A percentile compares a stretch with the other conserved stretches of the same genome.
Evolutionary conservation across 2,329 filamentous ascomycete species (phyloP).

Genomic region (Pezicula carpinea): DNA sequence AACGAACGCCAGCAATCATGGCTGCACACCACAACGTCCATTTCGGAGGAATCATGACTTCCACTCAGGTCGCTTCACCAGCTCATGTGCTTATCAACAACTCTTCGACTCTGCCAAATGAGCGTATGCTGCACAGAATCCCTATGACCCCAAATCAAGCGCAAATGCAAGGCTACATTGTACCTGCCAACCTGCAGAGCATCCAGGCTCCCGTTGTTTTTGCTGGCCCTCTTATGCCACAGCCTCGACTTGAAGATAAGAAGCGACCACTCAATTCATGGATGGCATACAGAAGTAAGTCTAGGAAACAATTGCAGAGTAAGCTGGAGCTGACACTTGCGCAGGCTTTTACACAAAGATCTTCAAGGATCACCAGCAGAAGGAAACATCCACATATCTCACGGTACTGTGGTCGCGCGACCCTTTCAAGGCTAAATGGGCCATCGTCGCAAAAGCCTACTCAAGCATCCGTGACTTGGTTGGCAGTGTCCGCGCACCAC

Average conservation of each 20-base stretch:
- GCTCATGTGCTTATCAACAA: no score
- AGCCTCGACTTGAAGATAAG: no score
- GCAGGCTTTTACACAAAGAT: constrained; percentile 12
- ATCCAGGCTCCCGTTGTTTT: no score
- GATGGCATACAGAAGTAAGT: constrained; percentile 15
- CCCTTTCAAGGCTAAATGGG: constrained; percentile 21
- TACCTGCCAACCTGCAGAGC: no score
- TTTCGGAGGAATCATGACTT: no score
- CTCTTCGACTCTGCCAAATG: neutral
- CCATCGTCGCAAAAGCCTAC: constrained; percentile 17
- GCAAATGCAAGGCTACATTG: no score
- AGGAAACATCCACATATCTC: constrained; percentile 15
- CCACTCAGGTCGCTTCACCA: no score
- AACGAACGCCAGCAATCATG: no score
- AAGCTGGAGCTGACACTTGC: neutral
- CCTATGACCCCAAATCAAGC: no score
- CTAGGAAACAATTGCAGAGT: no score
- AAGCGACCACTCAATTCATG: constrained; percentile 13
- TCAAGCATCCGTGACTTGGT: constrained; percentile 17
- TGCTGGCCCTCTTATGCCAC: no score
- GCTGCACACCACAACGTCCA: no score
- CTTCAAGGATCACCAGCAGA: constrained; percentile 15
- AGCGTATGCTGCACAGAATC: neutral
- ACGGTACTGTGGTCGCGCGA: constrained; percentile 16
- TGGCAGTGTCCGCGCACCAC: constrained; percentile 14